Conservation (phyloP, 2,329 filamentous ascomycete genomes). For the Sporothrix brunneoviolacea region DNA sequence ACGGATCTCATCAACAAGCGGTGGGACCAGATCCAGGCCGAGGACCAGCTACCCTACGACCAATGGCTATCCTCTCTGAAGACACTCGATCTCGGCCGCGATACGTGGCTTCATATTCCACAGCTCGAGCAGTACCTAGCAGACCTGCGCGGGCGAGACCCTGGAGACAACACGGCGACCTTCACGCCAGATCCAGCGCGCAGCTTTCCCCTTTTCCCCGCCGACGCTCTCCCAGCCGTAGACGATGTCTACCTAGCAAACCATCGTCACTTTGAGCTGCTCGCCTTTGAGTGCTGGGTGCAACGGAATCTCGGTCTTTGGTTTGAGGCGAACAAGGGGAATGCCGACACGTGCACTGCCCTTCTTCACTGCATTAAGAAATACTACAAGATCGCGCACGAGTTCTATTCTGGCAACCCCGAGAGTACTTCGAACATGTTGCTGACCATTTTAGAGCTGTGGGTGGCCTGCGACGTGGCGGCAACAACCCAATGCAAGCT, state of each 20-base stretch:
- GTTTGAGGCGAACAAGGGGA: slow-evolving; percentile 25
- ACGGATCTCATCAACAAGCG: background rate
- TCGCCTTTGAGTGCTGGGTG: slow-evolving; percentile 45
- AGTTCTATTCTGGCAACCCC: slow-evolving; percentile 34
- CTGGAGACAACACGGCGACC: background rate
- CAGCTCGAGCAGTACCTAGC: background rate
- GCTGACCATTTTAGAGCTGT: slow-evolving; percentile 50
- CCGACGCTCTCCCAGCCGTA: background rate
- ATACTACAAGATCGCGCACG: slow-evolving; percentile 27
- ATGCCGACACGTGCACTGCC: slow-evolving; percentile 22
- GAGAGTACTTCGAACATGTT: slow-evolving; percentile 47
- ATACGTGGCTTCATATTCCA: background rate
- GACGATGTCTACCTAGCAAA: slow-evolving; percentile 4
- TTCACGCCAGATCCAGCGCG: background rate
- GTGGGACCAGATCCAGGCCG: background rate
- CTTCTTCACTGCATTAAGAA: slow-evolving; percentile 25
- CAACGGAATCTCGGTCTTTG: slow-evolving; percentile 31
- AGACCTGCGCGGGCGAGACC: background rate
- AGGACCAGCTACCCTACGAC: background rate
- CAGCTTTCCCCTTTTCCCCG: background rate
- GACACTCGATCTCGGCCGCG: background rate
- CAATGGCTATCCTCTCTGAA: background rate
- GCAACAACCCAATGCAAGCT: slow-evolving; percentile 33
- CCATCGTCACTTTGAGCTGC: slow-evolving; percentile 22
- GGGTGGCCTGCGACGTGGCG: slow-evolving; percentile 49